Evolutionary conservation across 768 basidiomycete species (phyloP), one percentile per base, ranked within the genome.

Genomic region (Amanita fuliginea): DNA sequence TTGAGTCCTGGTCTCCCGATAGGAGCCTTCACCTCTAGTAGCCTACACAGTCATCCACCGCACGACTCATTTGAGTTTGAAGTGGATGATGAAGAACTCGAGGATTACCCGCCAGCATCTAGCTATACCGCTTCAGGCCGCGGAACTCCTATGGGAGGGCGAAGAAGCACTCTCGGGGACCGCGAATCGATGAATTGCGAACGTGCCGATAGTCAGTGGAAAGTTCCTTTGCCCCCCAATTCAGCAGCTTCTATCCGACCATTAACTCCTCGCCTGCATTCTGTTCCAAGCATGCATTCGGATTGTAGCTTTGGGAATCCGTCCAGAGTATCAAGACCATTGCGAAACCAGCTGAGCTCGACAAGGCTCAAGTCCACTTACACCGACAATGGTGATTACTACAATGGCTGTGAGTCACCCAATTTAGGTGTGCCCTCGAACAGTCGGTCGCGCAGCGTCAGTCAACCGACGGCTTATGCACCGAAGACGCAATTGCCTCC

Each of bases 61-160:
- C 66, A 80, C 45, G 77, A 84, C 47, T 83, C 82, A 7, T 87
- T 89, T 57, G 86, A 83, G 37, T 69, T 79, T 50, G 87, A 87
- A 42, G 67, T 71, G 2, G 86, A 86, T 33, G 84, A 76, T 19
- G 76, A 86, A 53, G 86, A 88, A 1, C 78, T 72, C 50, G 89
- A 91, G 59, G 89, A 90, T 53, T 84, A 84, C 58, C 78, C 80
- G 1, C 69, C 75, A 4, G 64, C 76, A 3, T 61, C 66, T 19
- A 62, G 61, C 0, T 62, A 65, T 44, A 62, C 66, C 51, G 60
- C 74, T 3, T 83, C 82, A 5, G 86, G 88, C 11, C 77, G 87
- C 2, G 85, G 81, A 16, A 92, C 89, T 1, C 88, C 88, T 0
- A 56, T 83, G 48, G 77, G 77, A 8, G 67, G 69, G 11, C 77